These are phyloP conservation scores for Phytophthora uliginosa DNA, from an alignment of 352 stramenopile genomes.

Conservation along the genomic window DNA sequence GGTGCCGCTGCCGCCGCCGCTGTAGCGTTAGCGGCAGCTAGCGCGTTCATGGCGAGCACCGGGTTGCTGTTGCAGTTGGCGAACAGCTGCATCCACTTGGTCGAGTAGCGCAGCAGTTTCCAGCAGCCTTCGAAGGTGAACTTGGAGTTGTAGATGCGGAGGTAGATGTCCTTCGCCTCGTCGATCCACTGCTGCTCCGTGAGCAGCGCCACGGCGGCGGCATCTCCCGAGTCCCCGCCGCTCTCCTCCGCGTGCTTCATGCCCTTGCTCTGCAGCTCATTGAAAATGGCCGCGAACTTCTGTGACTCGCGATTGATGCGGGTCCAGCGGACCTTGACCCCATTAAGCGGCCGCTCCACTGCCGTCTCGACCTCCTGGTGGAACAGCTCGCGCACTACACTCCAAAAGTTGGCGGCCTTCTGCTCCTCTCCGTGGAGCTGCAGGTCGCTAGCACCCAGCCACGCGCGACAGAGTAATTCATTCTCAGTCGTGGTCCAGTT, in stretches of 20 bases:
- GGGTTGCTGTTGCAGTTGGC: conserved; percentile 48
- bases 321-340: conserved; percentile 86
- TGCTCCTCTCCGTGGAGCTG: conserved; percentile 50
- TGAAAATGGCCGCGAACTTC: conserved; percentile 68
- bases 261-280: conserved; percentile 47
- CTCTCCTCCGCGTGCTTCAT: conserved; percentile 23
- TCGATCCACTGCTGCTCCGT: conserved; percentile 66
- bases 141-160: conserved; percentile 60
- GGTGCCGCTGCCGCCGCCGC: not conserved
- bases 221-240: conserved; percentile 1
- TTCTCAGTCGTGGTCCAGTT: conserved; percentile 79
- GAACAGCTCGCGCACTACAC: conserved; percentile 71
- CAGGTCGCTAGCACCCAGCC: conserved; percentile 68
- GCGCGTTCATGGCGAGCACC: conserved; percentile 16
- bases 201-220: conserved; percentile 18
- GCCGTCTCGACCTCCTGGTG: conserved; percentile 67
- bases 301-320: conserved; percentile 86
- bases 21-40: not conserved
- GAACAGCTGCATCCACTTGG: conserved; percentile 75
- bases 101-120: conserved; percentile 70
- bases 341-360: conserved; percentile 72
- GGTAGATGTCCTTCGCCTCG: conserved; percentile 60
- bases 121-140: conserved; percentile 81
- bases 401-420: conserved; percentile 77
- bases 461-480: conserved; percentile 75